A percentile compares a stretch with the other conserved stretches of the same genome.
Conservation (phyloP, 192 early-diverging fungal genomes). For the Geranomyces variabilis region DNA sequence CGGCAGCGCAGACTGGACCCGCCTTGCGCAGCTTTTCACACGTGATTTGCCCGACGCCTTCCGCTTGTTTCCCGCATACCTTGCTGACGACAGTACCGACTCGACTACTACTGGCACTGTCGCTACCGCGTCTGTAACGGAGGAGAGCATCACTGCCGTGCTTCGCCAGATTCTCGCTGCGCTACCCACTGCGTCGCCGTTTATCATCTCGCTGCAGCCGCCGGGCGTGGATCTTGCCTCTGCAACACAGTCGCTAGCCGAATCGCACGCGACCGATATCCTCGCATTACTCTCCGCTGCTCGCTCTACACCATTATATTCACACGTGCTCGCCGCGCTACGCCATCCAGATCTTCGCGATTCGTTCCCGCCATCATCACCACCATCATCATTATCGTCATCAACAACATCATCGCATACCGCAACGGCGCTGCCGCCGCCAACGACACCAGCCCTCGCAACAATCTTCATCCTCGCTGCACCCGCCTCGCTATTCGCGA, state of each 20-base stretch:
- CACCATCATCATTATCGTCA: slow-evolving; percentile 1
- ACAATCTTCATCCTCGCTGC: slow-evolving; percentile 66
- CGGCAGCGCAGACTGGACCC: slow-evolving; percentile 14
- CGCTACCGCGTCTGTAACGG: not conserved
- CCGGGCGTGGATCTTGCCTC: slow-evolving; percentile 53
- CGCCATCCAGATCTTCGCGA: not conserved
- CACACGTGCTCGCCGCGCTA: slow-evolving; percentile 11
- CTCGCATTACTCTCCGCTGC: slow-evolving; percentile 29
- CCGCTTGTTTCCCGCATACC: not conserved
- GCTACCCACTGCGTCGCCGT: slow-evolving; percentile 16
- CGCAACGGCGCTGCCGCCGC: slow-evolving; percentile 5
- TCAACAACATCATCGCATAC: not conserved
- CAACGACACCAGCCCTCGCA: slow-evolving; percentile 52
- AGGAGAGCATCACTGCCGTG: not conserved
- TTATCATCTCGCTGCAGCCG: slow-evolving; percentile 40
- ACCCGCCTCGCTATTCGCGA: slow-evolving; percentile 58
- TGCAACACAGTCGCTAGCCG: slow-evolving; percentile 33
- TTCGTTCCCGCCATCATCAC: slow-evolving; percentile 17
- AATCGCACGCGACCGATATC: slow-evolving; percentile 51
- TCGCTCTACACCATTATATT: slow-evolving; percentile 4
- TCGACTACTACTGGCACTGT: no score
- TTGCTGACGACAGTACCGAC: not conserved
- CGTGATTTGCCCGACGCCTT: slow-evolving; percentile 9
- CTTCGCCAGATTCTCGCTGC: slow-evolving; percentile 15
- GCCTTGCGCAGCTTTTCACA: slow-evolving; percentile 14